These are phyloP conservation scores for Discostella stelligera DNA, from an alignment of 352 stramenopile genomes.

Conservation along the genomic window DNA sequence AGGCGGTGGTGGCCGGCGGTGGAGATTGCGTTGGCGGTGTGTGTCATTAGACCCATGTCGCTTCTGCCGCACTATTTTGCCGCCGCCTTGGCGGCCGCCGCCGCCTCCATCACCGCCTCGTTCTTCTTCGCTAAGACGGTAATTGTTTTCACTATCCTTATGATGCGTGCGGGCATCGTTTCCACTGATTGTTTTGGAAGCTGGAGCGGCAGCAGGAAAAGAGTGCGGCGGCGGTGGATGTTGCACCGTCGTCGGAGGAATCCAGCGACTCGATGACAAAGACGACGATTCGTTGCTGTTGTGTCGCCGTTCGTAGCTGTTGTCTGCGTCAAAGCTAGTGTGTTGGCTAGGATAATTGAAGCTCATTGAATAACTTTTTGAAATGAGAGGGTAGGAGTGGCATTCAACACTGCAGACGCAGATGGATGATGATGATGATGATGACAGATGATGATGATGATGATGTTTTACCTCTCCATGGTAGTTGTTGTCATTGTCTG, in stretches of 20 bases:
- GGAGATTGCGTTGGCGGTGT: slow-evolving; percentile 14
- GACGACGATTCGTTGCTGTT: not conserved
- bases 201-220: not conserved
- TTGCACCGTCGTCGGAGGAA: not conserved
- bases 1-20: slow-evolving; percentile 4
- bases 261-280: slow-evolving; percentile 4
- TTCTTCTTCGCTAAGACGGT: not conserved
- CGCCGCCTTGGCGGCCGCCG: not conserved
- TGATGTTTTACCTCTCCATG: too few species aligned
- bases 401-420: too few species aligned
- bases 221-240: not conserved
- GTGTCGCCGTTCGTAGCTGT: not conserved
- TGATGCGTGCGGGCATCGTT: not conserved
- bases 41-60: slow-evolving; percentile 7
- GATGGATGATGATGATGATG: too few species aligned
- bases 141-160: not conserved
- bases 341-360: not conserved
- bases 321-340: not conserved
- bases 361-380: not conserved
- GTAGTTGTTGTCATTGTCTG: too few species aligned
- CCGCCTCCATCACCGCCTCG: not conserved
- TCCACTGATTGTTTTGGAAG: not conserved
- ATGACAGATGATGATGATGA: too few species aligned
- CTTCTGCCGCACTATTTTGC: not conserved
- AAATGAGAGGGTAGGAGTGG: too few species aligned